Percentiles rank a stretch among this genome's conserved stretches.
Evolutionary conservation across 2,329 filamentous ascomycete genomes (phyloP).

Genomic region (Tolypocladium ovalisporum): DNA sequence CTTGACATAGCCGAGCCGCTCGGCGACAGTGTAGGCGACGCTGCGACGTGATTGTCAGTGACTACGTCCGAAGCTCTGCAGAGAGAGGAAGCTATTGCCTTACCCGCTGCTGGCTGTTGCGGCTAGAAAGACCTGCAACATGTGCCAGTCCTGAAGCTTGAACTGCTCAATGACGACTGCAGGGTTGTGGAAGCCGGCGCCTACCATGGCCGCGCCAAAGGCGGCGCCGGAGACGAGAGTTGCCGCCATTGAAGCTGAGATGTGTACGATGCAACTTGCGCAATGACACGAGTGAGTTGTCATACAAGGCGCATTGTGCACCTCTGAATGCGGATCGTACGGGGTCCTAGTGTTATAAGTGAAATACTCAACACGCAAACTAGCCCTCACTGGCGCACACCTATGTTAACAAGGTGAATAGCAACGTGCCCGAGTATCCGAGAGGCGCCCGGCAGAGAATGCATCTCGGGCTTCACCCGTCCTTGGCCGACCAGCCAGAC

Average conservation of each 20-base stretch:
- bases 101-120: slow-evolving; percentile 53
- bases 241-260: slow-evolving; percentile 12
- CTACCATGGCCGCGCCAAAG: slow-evolving; percentile 51
- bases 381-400: neutral
- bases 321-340: neutral
- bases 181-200: slow-evolving; percentile 49
- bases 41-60: slow-evolving; percentile 15
- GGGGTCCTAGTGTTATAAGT: neutral
- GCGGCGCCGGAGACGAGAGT: slow-evolving; percentile 38
- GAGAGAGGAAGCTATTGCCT: slow-evolving; percentile 13
- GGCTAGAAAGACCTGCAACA: slow-evolving; percentile 53
- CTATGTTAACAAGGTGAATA: neutral
- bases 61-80: neutral
- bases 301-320: neutral
- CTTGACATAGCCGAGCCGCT: slow-evolving; percentile 28
- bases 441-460: neutral
- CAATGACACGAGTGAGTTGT: neutral
- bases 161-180: slow-evolving; percentile 51
- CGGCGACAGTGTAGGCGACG: slow-evolving; percentile 32
- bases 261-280: neutral
- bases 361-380: neutral
- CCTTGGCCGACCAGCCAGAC: neutral
- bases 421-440: neutral
- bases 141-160: slow-evolving; percentile 49
- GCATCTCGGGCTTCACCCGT: neutral